phyloP scores from a whole-genome alignment of 306 rosid genomes.

The Begonia fuchsioides region DNA sequence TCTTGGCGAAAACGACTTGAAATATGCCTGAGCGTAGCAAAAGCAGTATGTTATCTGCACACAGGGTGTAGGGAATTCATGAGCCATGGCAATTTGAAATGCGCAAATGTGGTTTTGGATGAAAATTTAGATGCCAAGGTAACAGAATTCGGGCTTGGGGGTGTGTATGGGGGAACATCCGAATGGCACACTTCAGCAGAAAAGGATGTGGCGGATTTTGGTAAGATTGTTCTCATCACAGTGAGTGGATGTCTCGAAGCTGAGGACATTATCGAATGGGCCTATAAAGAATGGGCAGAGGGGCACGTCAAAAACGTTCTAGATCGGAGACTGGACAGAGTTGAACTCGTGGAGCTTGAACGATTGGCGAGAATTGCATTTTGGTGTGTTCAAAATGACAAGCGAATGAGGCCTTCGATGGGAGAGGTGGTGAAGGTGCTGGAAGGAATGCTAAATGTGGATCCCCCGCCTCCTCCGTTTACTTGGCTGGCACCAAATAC shows the following conservation, averaged over 20 bases:
- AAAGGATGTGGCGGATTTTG: constrained; percentile 54
- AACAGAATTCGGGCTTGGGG: constrained; percentile 49
- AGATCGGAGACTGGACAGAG: constrained; percentile 34
- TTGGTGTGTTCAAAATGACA: too few relatives aligned
- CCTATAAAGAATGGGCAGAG: constrained; percentile 48
- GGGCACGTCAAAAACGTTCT: constrained; percentile 30
- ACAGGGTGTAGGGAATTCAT: constrained; percentile 64
- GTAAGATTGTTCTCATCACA: constrained; percentile 42
- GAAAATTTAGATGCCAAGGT: constrained; percentile 46
- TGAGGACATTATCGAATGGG: constrained; percentile 34
- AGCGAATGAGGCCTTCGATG: too few relatives aligned
- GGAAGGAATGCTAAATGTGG: constrained; percentile 45
- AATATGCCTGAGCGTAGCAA: constrained; percentile 55
- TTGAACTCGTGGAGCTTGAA: constrained; percentile 33
- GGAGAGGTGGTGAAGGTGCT: too few relatives aligned
- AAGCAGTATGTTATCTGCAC: constrained; percentile 59
- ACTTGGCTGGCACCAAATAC: constrained; percentile 2
- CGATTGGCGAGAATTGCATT: constrained; percentile 13
- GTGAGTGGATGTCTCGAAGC: constrained; percentile 28
- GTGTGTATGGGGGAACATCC: constrained; percentile 20
- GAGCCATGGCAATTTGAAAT: constrained; percentile 57
- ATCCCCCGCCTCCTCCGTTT: constrained; percentile 62
- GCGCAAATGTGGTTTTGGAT: constrained; percentile 48
- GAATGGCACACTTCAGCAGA: constrained; percentile 34
- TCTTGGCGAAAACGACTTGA: constrained; percentile 57